Conservation (phyloP, 2,329 filamentous ascomycete genomes). For the Helotiales sp. region DNA sequence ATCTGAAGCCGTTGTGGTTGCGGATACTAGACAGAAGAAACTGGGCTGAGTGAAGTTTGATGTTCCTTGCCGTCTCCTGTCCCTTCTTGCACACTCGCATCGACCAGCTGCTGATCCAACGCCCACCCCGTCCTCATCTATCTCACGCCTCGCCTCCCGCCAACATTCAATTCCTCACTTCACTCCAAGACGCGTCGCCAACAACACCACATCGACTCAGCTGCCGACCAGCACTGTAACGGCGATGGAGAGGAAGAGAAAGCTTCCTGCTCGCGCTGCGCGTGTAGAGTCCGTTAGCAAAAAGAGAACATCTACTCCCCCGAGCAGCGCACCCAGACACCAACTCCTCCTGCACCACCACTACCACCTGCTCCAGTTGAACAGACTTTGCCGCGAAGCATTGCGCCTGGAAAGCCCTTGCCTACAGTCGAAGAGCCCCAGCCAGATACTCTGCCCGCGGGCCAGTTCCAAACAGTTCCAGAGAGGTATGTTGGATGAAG, state of each 20-base stretch:
- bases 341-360: conserved; percentile 44
- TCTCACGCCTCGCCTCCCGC: conserved; percentile 24
- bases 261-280: conserved; percentile 66
- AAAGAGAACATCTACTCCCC: conserved; percentile 61
- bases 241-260: conserved; percentile 68
- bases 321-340: conserved; percentile 56
- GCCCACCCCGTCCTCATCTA: conserved; percentile 6
- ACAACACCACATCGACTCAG: conserved; percentile 23
- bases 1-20: conserved; percentile 17
- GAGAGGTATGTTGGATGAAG: conserved; percentile 62
- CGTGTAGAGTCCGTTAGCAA: conserved; percentile 64
- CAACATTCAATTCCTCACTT: conserved; percentile 18
- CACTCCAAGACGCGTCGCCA: conserved; percentile 35
- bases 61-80: conserved; percentile 21
- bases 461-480: conserved; percentile 74
- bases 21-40: not conserved
- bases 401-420: conserved; percentile 69
- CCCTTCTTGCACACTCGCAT: conserved; percentile 10
- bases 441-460: conserved; percentile 62
- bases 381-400: conserved; percentile 62
- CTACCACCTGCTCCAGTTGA: conserved; percentile 40
- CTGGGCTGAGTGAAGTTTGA: conserved; percentile 17
- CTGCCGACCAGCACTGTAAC: conserved; percentile 18
- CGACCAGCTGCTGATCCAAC: conserved; percentile 26
- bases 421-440: conserved; percentile 74